Evolutionary conservation across 2,329 filamentous ascomycete species (phyloP).

Genomic region (Trichoderma semiorbis): DNA sequence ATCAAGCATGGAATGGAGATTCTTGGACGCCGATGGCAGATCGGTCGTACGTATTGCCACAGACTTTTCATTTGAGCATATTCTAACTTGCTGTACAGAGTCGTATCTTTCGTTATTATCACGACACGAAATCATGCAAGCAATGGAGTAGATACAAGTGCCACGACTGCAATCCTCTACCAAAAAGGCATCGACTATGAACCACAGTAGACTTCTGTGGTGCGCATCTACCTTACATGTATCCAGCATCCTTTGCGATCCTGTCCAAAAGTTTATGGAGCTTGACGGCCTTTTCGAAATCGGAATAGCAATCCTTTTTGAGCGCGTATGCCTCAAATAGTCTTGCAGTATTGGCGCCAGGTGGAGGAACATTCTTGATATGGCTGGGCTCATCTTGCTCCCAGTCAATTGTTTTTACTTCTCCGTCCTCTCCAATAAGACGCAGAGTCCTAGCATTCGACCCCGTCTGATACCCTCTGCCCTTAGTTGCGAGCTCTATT

Average conservation of each 20-base stretch:
- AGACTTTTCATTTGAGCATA: neutral
- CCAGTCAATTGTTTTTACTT: constrained; percentile 18
- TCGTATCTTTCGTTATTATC: constrained; percentile 13
- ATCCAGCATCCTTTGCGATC: constrained; percentile 7
- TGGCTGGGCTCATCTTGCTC: constrained; percentile 65
- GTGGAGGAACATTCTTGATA: constrained; percentile 72
- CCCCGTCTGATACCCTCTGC: constrained; percentile 32
- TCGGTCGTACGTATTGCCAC: neutral
- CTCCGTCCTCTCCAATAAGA: constrained; percentile 27
- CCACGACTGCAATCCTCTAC: neutral
- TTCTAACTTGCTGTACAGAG: neutral
- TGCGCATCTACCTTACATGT: neutral
- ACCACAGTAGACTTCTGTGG: neutral
- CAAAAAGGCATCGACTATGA: neutral
- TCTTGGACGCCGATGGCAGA: constrained; percentile 2
- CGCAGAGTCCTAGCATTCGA: neutral
- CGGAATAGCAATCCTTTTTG: neutral
- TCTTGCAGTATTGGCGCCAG: constrained; percentile 5
- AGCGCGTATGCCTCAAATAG: constrained; percentile 17
- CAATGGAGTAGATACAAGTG: neutral
- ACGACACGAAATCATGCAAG: constrained; percentile 11
- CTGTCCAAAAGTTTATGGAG: constrained; percentile 16
- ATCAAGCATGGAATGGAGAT: neutral
- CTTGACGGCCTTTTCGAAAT: constrained; percentile 13
- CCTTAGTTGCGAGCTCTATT: constrained; percentile 27